Percentiles rank a stretch among this genome's conserved stretches.
These are phyloP conservation scores for Xylariaceae sp. DNA, from an alignment of 2,329 filamentous ascomycete genomes.

Conservation along the genomic window DNA sequence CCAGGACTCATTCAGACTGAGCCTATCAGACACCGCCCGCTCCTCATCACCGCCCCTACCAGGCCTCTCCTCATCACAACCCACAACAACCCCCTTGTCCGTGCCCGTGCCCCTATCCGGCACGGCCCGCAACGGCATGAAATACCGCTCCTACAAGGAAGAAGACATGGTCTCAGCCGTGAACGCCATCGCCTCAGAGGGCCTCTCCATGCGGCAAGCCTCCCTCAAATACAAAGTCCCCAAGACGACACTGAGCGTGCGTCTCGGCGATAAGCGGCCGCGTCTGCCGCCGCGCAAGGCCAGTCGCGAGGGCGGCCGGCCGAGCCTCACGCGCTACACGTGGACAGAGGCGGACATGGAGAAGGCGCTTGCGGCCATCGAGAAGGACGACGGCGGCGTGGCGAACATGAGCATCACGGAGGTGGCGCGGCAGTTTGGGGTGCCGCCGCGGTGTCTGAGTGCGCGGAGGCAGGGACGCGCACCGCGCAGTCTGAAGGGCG, in stretches of 20 bases:
- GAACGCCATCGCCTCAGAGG: slow-evolving; percentile 21
- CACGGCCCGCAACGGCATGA: slow-evolving; percentile 16
- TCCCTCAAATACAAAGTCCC: slow-evolving; percentile 22
- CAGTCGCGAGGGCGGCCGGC: slow-evolving; percentile 6
- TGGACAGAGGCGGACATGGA: slow-evolving; percentile 25
- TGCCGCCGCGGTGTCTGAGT: slow-evolving; percentile 25
- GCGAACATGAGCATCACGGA: slow-evolving; percentile 14
- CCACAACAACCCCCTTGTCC: neutral
- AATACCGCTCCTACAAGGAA: slow-evolving; percentile 25
- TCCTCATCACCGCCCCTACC: neutral
- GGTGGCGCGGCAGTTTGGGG: slow-evolving; percentile 24
- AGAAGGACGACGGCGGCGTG: neutral
- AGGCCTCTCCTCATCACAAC: no score
- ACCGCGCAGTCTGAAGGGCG: slow-evolving; percentile 21
- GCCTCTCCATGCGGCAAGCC: slow-evolving; percentile 24
- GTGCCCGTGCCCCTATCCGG: neutral
- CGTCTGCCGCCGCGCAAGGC: slow-evolving; percentile 13
- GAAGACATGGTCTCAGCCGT: slow-evolving; percentile 21
- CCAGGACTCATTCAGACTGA: neutral
- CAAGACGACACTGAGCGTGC: slow-evolving; percentile 24
- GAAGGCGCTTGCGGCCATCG: slow-evolving; percentile 21
- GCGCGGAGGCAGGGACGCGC: slow-evolving; percentile 21
- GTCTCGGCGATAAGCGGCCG: slow-evolving; percentile 19
- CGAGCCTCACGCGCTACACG: slow-evolving; percentile 16
- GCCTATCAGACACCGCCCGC: neutral